A percentile compares a stretch with the other conserved stretches of the same genome.
Conservation (phyloP, 768 basidiomycete genomes). For the Hortiboletus campestris region DNA sequence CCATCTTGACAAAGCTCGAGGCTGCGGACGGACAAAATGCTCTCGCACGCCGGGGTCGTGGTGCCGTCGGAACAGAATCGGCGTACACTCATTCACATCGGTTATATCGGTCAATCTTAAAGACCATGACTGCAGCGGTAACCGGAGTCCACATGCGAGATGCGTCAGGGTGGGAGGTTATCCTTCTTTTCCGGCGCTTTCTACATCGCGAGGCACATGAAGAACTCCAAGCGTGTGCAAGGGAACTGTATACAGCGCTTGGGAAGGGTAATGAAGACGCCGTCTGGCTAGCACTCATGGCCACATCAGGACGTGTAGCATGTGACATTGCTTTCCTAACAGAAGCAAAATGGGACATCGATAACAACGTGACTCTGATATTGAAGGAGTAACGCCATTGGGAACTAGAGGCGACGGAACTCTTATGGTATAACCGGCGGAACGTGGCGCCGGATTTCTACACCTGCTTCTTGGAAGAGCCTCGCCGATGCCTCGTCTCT, state of each 20-base stretch:
- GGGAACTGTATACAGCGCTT: constrained; percentile 61
- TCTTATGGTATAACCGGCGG: constrained; percentile 36
- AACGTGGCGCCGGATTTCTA: constrained; percentile 72
- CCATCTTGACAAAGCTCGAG: constrained; percentile 58
- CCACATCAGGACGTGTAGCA: constrained; percentile 46
- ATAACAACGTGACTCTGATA: constrained; percentile 35
- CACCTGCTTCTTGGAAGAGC: constrained; percentile 78
- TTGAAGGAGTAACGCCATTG: constrained; percentile 28
- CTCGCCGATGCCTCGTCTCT: constrained; percentile 82
- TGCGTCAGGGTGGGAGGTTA: constrained; percentile 74
- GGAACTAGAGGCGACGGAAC: not conserved
- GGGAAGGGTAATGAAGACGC: constrained; percentile 68
- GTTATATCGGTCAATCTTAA: constrained; percentile 71
- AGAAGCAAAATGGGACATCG: constrained; percentile 64
- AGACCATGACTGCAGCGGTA: constrained; percentile 67
- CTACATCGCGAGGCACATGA: constrained; percentile 62
- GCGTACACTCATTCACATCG: constrained; percentile 82
- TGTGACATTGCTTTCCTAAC: constrained; percentile 49
- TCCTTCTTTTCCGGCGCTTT: constrained; percentile 75
- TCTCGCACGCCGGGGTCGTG: constrained; percentile 52
- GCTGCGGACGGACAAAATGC: constrained; percentile 66
- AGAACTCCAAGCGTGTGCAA: constrained; percentile 70
- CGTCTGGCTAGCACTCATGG: constrained; percentile 75
- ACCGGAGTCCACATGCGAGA: constrained; percentile 70
- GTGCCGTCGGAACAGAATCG: constrained; percentile 59